Base-by-base conservation (phyloP, 495 filamentous ascomycete genomes). In the Daldinia concentrica region DNA sequence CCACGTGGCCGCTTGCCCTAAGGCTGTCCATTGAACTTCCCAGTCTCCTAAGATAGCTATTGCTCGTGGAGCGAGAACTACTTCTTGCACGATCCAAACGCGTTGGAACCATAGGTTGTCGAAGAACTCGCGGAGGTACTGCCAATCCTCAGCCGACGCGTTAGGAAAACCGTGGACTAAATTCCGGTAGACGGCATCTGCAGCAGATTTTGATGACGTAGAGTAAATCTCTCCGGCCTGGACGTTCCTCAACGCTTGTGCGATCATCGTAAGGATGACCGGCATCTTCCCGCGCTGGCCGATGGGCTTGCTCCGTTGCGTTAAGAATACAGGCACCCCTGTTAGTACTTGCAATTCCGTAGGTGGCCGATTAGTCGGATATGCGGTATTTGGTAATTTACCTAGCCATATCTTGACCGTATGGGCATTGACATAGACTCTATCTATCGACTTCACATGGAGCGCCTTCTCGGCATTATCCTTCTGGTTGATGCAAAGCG, bases 401-500 rank as follows among this genome's bases (percentile, higher is more conserved):
- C 69, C 69, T 9, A 72, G 36, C 64, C 69, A 73, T 36, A 69
- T 62, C 60, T 61, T 64, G 2, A 73, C 70, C 0, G 43, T 55
- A 22, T 29, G 24, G 19, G 65, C 65, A n/a, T 69, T 55, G 43
- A 65, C 19, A 43, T 77, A 79, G 26, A 77, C 72, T 37, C 63
- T 29, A 45, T 78, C 68, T 74, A 79, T 81, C 36, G 64, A 52
- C 9, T 68, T 78, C 12, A 79, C 73, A 26, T 78, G 74, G 1
- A 58, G 39, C 0, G 26, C 52, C 32, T 77, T 80, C 48, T 81
- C 74, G 0, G 8, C 62, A 11, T 64, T 67, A 43, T 77, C 62
- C 3, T 7, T 34, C 30, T 81, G 78, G 65, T 79, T 74, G 67
- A 80, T 81, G 58, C 78, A 80, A 34, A 79, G 64, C 39, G 73